Evolutionary conservation across 139 green algal genomes (phyloP), one percentile per base, ranked within the genome.

Genomic region (Trebouxia sp.): DNA sequence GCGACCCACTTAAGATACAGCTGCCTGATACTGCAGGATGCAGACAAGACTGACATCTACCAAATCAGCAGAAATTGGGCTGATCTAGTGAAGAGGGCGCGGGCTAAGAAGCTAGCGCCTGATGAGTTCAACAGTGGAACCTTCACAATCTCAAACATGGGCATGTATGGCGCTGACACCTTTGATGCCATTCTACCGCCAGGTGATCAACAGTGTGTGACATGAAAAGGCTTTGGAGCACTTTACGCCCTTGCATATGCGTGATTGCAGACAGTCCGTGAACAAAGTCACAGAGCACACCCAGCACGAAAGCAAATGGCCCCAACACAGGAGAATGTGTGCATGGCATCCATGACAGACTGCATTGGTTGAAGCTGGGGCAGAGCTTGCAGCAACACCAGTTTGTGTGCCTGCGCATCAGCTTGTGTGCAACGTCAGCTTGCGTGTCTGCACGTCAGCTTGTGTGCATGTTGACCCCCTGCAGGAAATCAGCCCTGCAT

Each of bases 111-210:
- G 90, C 93, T 99, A 42, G 58, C 87, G 58, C 93, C 93, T 35
- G 88, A 94, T 67, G 93, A 96, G 78, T 97, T 93, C 89, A 93
- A 84, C 82, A 91, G 81, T 65, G 96, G 95, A 72, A 99, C 91
- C 80, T 99, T 99, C 93, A 98, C 95, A 75, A 94, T 99, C 82
- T 97, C 91, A 83, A 99, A 99, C 92, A 87, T 99, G 83, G 97
- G 97, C 86, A 99, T 99, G 96, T 99, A 93, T 88, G 97, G 96
- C 50, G 95, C 98, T 24, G 93, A 97, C 79, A 85, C 80, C 14
- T 99, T 99, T 82, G 96, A 98, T 78, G 97, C 96, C 79, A 98
- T 99, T 83, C 86, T 99, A 78, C 95, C 95, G 1, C 90, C 93
- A 30, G 94, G 94, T 90, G 82, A 83, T 53, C 35, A 38, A 30